Evolutionary conservation across 1,284 basidiomycete genomes (phyloP).

Genomic region (Tilletia horrida): DNA sequence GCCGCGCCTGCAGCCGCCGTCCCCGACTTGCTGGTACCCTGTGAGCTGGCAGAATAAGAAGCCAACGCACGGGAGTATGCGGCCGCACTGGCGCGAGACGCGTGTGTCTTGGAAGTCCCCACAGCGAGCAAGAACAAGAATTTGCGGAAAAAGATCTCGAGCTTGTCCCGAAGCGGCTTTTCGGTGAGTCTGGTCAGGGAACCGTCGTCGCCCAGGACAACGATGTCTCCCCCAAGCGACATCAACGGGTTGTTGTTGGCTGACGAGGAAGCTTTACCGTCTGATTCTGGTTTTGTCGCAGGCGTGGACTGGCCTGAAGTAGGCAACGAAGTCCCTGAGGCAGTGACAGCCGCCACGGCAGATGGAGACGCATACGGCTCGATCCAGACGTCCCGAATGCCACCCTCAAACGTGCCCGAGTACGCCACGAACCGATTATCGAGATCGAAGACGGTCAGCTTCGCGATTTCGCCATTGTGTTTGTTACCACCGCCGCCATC

Average conservation of each 20-base stretch:
- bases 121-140: constrained; percentile 48
- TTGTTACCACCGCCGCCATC: neutral
- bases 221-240: constrained; percentile 28
- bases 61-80: constrained; percentile 10
- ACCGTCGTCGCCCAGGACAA: constrained; percentile 38
- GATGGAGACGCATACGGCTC: constrained; percentile 9
- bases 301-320: neutral
- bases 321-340: neutral
- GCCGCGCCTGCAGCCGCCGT: constrained; percentile 10
- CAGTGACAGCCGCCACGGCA: neutral
- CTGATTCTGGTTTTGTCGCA: no score
- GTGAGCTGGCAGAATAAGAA: neutral
- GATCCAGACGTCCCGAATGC: constrained; percentile 30
- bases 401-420: constrained; percentile 39
- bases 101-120: constrained; percentile 39
- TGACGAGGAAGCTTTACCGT: no score
- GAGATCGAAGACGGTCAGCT: constrained; percentile 83
- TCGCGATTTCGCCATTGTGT: constrained; percentile 64
- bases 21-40: neutral
- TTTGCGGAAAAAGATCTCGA: constrained; percentile 47
- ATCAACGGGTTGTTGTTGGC: neutral
- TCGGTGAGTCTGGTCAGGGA: constrained; percentile 38
- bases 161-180: constrained; percentile 42
- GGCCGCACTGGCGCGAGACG: constrained; percentile 27
- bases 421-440: constrained; percentile 89